Base-by-base conservation (phyloP, 495 filamentous ascomycete genomes). In the Haplographium delicatum region DNA sequence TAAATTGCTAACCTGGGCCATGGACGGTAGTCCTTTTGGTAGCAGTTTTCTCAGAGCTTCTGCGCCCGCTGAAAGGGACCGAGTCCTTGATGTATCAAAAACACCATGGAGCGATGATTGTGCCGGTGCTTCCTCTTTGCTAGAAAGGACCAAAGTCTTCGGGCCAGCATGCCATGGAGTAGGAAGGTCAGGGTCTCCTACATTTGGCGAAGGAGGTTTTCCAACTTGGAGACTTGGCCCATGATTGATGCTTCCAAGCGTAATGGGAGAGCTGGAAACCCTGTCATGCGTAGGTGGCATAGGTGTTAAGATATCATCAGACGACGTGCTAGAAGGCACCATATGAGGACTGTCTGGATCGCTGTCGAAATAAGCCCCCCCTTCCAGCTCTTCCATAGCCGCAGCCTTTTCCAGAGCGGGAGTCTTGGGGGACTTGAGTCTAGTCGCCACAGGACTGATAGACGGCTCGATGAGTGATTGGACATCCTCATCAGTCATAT, bases 341-440 rank as follows among this genome's bases (percentile, higher is more conserved):
- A 41, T 18, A 1, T 45, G 56, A 15, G 59, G 56, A 8, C 59
- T 64, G 19, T 56, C 48, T 5, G 44, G 37, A 42, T 46, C 51
- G 25, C 53, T 59, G 3, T 74, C 74, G 48, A 88, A 84, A 20
- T 73, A 65, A 11, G 70, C 74, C 37, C 76, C 80, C 0, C 65
- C 77, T 11, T 76, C 71, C 18, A 74, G 47, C 16, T 68, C 60
- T 41, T 86, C 81, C 69, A 95, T 69, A 0, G 79, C 80, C 0
- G 82, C 80, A 26, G 68, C 79, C 68, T 87, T 91, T 62, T 94
- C 89, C 30, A 82, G 79, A 8, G 83, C 80, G 2, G 88, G 83
- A 0, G 85, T 91, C 37, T 72, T 73, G 11, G 85, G 78, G 16
- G 82, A 80, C 25, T 82, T 83, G 50, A 95, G 72, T 34, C 83